Evolutionary conservation across 495 filamentous ascomycete genomes (phyloP), one percentile per base, ranked within the genome.

Genomic region (Hypoxylon cercidicola): DNA sequence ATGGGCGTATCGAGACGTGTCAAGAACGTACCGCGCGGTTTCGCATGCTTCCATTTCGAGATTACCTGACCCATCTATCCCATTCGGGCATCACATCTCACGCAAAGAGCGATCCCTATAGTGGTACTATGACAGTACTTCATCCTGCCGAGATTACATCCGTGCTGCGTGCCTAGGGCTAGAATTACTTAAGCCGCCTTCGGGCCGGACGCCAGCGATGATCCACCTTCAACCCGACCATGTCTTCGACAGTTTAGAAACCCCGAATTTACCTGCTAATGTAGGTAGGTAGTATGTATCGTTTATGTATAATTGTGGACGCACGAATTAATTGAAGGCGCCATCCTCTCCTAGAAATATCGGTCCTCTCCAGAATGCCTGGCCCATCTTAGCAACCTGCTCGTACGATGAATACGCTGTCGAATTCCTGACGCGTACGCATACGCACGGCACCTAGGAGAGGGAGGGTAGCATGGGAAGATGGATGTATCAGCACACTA

Each of bases 251-350:
- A 25, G 19, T 13, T 34, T 47, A 16, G 55, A 50, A 44, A 47
- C 13, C 40, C 58, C 44, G 60, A 52, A 67, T 21, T n/a, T 62
- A 62, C 59, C 59, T 62, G 10, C 64, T 62, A 19, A 23, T 52
- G 64, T 54, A 55, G 59, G 57, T 44, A 67, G 64, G 59, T 68
- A 53, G 64, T 43, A 55, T 46, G 52, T 61, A 56, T 66, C 44
- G 18, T 41, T 39, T 28, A 30, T 54, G 40, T 40, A 56, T 18
- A 45, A 56, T 43, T 10, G 32, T 20, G 12, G 50, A 34, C 44
- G 56, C 56, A 56, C 53, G 25, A 21, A n/a, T 50, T 55, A 15
- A 60, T 60, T 56, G 32, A 49, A 28, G 32, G 40, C 34, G 16
- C 32, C 41, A 40, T 39, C 19, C 50, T 47, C 48, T 35, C 49